Evolutionary conservation across 208 protist genomes (phyloP), one percentile per base, ranked within the genome.

Genomic region (Crithidia acanthocephali): DNA sequence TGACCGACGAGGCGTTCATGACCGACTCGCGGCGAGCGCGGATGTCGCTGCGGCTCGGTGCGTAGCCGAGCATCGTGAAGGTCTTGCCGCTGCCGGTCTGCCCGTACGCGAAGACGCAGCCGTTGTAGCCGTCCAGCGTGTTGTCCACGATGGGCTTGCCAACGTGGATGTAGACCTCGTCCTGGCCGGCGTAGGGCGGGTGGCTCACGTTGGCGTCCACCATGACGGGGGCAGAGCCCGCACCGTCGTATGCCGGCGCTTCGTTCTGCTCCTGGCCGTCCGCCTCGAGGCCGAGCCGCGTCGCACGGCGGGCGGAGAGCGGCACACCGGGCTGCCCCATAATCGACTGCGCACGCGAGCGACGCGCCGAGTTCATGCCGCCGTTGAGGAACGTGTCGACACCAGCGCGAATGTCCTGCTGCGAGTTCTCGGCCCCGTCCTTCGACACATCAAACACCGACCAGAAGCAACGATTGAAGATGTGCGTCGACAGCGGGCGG

Each of bases 81-180:
- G 96, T 98, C 76, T 98, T 98, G 76, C 96, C 96, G 52, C 81
- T 87, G 55, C 87, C 86, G 0, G 95, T 98, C 76, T 95, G 88
- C 13, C 94, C 93, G 77, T 97, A 97, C 15, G 91, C 92, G 64
- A 97, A 97, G 48, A 98, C 76, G 58, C 90, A 92, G 32, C 81
- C 90, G 83, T 97, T 93, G 76, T 91, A 93, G 42, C 94, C 91
- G 59, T 92, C 82, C 28, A 97, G 81, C 15, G 86, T 81, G 65
- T 92, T 91, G n/a, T 86, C 72, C 32, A 95, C 71, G 56, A 95
- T 80, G 25, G 91, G 84, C 48, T 77, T 74, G 47, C 91, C 91
- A 1, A 95, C 87, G 57, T 87, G 58, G 42, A 79, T 53, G 80
- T 93, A 95, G 15, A 95, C 88, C 67, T 90, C 76, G 20, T 73